Percentiles rank a stretch among this genome's conserved stretches.
phyloP scores from a whole-genome alignment of 1,139 yeast genomes.

The Lodderomyces jiufengensis region DNA sequence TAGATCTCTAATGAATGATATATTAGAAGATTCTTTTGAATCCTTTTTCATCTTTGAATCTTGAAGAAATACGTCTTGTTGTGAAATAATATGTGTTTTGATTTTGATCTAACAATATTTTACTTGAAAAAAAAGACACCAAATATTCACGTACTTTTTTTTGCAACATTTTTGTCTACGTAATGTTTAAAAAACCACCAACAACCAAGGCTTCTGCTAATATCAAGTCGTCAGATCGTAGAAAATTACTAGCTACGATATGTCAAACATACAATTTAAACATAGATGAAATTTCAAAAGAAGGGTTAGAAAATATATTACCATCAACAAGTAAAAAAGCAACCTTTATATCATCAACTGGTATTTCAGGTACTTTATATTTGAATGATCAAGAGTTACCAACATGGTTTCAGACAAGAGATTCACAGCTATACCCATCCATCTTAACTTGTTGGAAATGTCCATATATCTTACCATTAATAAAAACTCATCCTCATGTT shows the following conservation, averaged over 20 bases:
- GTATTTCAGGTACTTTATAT: slow-evolving; percentile 57
- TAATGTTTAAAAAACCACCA: slow-evolving; percentile 65
- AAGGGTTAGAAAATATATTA: slow-evolving; percentile 45
- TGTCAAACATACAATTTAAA: slow-evolving; percentile 45
- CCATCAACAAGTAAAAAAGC: slow-evolving; percentile 69
- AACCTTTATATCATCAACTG: slow-evolving; percentile 53
- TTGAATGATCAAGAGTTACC: slow-evolving; percentile 66
- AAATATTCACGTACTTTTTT: background rate
- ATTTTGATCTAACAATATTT: too few relatives aligned
- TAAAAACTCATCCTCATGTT: slow-evolving; percentile 72
- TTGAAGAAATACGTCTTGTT: too few relatives aligned
- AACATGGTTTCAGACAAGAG: slow-evolving; percentile 64
- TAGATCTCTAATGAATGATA: slow-evolving; percentile 6
- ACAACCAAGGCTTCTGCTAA: slow-evolving; percentile 71
- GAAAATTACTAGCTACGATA: slow-evolving; percentile 51
- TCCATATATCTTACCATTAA: slow-evolving; percentile 61
- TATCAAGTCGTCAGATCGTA: slow-evolving; percentile 77
- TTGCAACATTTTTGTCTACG: background rate
- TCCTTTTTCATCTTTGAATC: background rate
- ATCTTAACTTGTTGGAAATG: slow-evolving; percentile 69
- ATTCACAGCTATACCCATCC: slow-evolving; percentile 61
- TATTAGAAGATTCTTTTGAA: slow-evolving; percentile 7
- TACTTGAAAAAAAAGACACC: too few relatives aligned
- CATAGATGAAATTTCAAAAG: slow-evolving; percentile 41
- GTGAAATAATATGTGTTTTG: too few relatives aligned